Evolutionary conservation across 163 green algal genomes (phyloP).

Genomic region (Trebouxiophyceae sp.): DNA sequence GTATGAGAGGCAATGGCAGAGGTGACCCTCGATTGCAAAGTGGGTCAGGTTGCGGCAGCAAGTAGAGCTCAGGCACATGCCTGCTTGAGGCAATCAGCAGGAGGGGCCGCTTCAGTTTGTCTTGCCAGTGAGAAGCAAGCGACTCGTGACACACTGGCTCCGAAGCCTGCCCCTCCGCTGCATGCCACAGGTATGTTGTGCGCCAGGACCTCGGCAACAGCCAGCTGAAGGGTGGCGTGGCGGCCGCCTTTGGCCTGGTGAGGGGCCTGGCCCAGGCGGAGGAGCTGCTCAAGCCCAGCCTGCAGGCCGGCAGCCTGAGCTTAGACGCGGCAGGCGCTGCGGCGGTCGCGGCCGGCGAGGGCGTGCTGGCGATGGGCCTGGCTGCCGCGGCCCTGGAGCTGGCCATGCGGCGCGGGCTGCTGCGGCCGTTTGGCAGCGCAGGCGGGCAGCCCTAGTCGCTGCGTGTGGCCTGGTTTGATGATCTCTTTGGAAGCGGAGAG

Average conservation of each 20-base stretch:
- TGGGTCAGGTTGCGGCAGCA: no score
- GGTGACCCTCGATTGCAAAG: no score
- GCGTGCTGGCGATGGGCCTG: slow-evolving; percentile 69
- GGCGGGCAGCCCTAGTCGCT: not conserved
- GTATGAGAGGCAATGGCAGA: no score
- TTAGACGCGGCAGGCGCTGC: slow-evolving; percentile 26
- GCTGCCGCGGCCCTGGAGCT: slow-evolving; percentile 58
- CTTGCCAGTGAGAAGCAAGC: no score
- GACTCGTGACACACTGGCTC: not conserved
- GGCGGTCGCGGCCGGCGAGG: slow-evolving; percentile 50
- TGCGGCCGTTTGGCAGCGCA: slow-evolving; percentile 36
- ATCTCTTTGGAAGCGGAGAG: no score
- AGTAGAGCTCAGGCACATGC: no score
- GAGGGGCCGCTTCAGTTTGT: not conserved
- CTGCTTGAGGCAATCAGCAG: no score
- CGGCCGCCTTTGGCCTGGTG: slow-evolving; percentile 64
- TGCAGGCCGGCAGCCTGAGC: not conserved
- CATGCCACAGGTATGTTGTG: slow-evolving; percentile 32
- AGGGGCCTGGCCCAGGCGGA: slow-evolving; percentile 41
- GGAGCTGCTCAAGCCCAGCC: slow-evolving; percentile 15
- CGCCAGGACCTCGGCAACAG: slow-evolving; percentile 12
- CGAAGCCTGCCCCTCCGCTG: not conserved
- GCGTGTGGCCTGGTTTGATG: no score
- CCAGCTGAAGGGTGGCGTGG: slow-evolving; percentile 36
- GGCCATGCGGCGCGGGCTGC: slow-evolving; percentile 32